phyloP scores from a whole-genome alignment of 352 stramenopile genomes.

The Thalassiosira mediterranea region DNA sequence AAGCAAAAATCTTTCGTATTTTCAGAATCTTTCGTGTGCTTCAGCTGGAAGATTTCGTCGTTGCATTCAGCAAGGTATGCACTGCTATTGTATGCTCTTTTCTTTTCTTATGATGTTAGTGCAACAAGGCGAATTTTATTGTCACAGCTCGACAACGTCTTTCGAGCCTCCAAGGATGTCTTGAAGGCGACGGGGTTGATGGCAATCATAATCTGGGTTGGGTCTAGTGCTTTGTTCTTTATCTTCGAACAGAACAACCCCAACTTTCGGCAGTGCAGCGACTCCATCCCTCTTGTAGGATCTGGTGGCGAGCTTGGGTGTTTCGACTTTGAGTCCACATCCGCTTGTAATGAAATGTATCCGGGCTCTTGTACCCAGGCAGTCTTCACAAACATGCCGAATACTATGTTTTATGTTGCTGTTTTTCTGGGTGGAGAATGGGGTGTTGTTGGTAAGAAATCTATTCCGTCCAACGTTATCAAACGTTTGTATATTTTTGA shows the following conservation, averaged over 20 bases:
- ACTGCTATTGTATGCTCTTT: too few species aligned
- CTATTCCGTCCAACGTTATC: too few species aligned
- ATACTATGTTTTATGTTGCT: slow-evolving; percentile 71
- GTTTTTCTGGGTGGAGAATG: slow-evolving; percentile 82
- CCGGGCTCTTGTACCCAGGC: slow-evolving; percentile 71
- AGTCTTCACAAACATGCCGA: slow-evolving; percentile 79
- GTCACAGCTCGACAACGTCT: slow-evolving; percentile 81
- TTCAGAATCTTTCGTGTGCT: slow-evolving; percentile 80
- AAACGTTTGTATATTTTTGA: too few species aligned
- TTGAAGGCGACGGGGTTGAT: slow-evolving; percentile 78
- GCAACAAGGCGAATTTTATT: too few species aligned
- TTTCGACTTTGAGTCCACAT: slow-evolving; percentile 74
- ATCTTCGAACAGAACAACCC: slow-evolving; percentile 82
- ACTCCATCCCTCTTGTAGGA: slow-evolving; percentile 56
- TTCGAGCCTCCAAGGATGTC: slow-evolving; percentile 75
- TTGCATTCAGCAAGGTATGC: slow-evolving; percentile 64
- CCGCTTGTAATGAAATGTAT: slow-evolving; percentile 73
- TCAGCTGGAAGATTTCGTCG: slow-evolving; percentile 79
- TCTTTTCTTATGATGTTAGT: too few species aligned
- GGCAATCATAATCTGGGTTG: slow-evolving; percentile 82
- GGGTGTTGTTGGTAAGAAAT: slow-evolving; percentile 75
- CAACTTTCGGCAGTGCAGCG: slow-evolving; percentile 75
- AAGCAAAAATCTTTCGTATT: slow-evolving; percentile 77
- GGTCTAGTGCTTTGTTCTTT: slow-evolving; percentile 76
- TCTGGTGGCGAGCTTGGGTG: slow-evolving; percentile 57